Evolutionary conservation across 1,284 basidiomycete genomes (phyloP), one percentile per base, ranked within the genome.

Genomic region (Cutaneotrichosporon mucoides): DNA sequence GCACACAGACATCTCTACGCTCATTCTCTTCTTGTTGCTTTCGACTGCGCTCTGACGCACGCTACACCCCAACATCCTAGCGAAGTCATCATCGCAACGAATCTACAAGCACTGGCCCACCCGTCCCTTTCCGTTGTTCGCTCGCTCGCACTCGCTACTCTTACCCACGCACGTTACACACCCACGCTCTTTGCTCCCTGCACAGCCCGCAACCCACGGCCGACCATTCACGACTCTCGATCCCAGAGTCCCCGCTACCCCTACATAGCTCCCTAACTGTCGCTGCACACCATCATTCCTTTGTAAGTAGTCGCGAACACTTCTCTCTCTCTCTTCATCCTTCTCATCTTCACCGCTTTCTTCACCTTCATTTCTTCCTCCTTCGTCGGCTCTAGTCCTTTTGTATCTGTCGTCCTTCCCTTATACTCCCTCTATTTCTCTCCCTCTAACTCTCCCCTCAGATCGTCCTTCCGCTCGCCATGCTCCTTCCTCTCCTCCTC

Each of bases 401-500:
- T 24, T 24, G 12, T 24, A 45, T 45, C 44, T 24, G 16, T 8
- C 44, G 33, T 44, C 33, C 10, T 49, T 43, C 11, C 33, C 37
- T 34, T 34, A 38, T 40, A 2, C 42, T 41, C 38, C 8, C 24
- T 35, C 12, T 37, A 2, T 49, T 12, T 36, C 47, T 13, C 16
- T 40, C 12, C 2, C 36, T 50, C 49, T 37, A n/a, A 40, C 24
- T 50, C 15, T 37, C 15, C 38, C 12, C 43, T 1, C 38, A 48
- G 46, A 33, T 6, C 34, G 33, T n/a, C 33, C 46, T 36, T n/a
- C 16, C 5, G 37, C 55, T 10, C 56, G 38, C 12, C 50, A 62
- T 62, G 61, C 57, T 63, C 34, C n/a, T 53, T 11, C 46, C 57
- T 3, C 34, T 60, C 35, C 33, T 55, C 24, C 41, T 60, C 3